phyloP scores from a whole-genome alignment of 2,329 filamentous ascomycete genomes.

The Trichoderma oligosporum region DNA sequence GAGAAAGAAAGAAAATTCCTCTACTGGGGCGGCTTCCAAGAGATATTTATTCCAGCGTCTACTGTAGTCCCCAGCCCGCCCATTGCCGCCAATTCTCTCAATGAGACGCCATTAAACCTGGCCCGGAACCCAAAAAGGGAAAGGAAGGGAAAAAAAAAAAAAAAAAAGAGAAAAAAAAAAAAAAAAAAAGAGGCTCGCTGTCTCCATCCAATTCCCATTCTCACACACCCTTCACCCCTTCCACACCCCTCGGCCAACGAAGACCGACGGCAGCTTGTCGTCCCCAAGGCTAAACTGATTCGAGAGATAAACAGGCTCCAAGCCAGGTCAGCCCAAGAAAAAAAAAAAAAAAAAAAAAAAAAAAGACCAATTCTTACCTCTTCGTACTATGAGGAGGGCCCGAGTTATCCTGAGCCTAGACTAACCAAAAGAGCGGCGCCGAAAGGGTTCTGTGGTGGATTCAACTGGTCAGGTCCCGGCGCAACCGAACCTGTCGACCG shows the following conservation, averaged over 20 bases:
- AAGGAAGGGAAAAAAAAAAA: too few species aligned
- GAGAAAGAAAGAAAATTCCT: constrained; percentile 10
- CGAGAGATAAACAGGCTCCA: constrained; percentile 1
- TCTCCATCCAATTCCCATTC: constrained; percentile 13
- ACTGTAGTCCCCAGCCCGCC: constrained; percentile 1
- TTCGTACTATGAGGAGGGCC: background rate
- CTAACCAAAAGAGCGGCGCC: constrained; percentile 13
- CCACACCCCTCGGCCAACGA: constrained; percentile 14
- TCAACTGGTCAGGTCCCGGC: constrained; percentile 16
- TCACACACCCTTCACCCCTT: background rate
- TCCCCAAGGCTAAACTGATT: constrained; percentile 2
- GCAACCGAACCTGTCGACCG: constrained; percentile 18
- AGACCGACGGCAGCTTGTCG: constrained; percentile 18
- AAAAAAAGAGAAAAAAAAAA: too few species aligned
- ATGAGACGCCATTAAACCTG: constrained; percentile 18
- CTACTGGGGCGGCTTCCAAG: constrained; percentile 11
- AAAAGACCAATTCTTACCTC: background rate
- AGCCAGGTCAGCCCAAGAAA: too few species aligned
- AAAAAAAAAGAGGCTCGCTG: constrained; percentile 2
- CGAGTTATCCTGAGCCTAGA: constrained; percentile 7
- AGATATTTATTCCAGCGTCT: constrained; percentile 16
- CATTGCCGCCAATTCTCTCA: constrained; percentile 17
- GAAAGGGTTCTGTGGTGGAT: constrained; percentile 9
- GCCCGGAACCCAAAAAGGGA: too few species aligned
- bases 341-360: too few species aligned